Evolutionary conservation across 2,329 filamentous ascomycete species (phyloP), one percentile per base, ranked within the genome.

Genomic region (Setomelanomma holmii): DNA sequence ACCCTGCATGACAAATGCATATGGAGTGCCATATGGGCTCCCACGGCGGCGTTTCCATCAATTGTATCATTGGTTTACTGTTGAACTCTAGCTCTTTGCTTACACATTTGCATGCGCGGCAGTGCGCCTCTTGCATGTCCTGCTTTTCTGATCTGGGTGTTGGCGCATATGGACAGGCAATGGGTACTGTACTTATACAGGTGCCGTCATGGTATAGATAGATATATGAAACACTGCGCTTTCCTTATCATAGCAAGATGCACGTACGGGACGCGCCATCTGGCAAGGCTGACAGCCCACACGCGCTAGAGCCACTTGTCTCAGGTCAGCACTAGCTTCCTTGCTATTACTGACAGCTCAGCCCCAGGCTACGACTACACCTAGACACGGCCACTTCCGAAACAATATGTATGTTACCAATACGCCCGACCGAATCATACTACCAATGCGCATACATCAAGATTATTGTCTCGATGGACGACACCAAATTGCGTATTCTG

Each of bases 61-160:
- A 44, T 17, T 45, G 55, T 41, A 45, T 43, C 10, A 22, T 45
- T 20, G 22, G 27, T 14, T 30, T 30, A 14, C 27, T 30, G 27
- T 30, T 30, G 27, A 30, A 8, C 10, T 30, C 10, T 10, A 30
- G 27, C 27, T 30, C 27, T 50, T 59, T 56, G 51, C 46, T 42
- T 52, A 58, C 44, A 43, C 41, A 42, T 46, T 52, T 53, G 59
- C 63, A 62, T 66, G 56, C 56, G 60, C 55, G 56, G 63, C 63
- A 66, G 63, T 45, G 63, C 63, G 63, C 63, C 63, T 59, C 45
- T 66, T 63, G 63, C 59, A 66, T 63, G 52, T 51, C 33, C 40
- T 55, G 20, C 10, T 47, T 49, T 49, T 27, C 35, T 24, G 7
- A 40, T 27, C 30, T 27, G 22, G 14, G 14, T 11, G 34, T 23